Evolutionary conservation across 2,329 filamentous ascomycete species (phyloP).

Genomic region (Calonectria ilicicola): DNA sequence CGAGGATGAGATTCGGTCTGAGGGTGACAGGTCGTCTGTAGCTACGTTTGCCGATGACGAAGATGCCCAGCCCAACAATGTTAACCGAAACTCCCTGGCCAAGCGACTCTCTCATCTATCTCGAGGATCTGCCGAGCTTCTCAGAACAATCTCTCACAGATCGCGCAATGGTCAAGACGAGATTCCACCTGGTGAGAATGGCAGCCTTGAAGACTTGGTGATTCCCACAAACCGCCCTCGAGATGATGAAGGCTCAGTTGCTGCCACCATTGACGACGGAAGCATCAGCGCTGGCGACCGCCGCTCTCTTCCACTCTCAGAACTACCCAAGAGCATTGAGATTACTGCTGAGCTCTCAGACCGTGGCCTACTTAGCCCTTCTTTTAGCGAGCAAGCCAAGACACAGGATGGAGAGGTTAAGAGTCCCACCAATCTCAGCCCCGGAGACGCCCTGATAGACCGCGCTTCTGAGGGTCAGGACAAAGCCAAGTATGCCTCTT

Average conservation of each 20-base stretch:
- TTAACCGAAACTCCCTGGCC: constrained; percentile 54
- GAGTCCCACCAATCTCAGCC: constrained; percentile 16
- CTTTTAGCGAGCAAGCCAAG: constrained; percentile 24
- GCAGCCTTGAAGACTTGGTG: constrained; percentile 62
- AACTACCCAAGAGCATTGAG: constrained; percentile 49
- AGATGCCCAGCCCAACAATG: constrained; percentile 47
- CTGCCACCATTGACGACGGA: constrained; percentile 68
- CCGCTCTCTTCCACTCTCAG: constrained; percentile 40
- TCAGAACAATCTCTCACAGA: constrained; percentile 58
- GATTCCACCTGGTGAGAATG: constrained; percentile 40
- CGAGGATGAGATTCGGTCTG: constrained; percentile 53
- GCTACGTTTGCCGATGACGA: constrained; percentile 77
- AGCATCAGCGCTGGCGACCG: constrained; percentile 57
- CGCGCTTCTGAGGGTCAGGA: constrained; percentile 40
- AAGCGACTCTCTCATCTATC: constrained; percentile 65
- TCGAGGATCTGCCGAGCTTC: constrained; percentile 56
- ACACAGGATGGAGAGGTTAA: constrained; percentile 15
- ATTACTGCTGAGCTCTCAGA: constrained; percentile 54
- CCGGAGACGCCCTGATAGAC: constrained; percentile 15
- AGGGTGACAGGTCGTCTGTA: constrained; percentile 72
- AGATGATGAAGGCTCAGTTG: constrained; percentile 64
- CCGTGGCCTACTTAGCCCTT: constrained; percentile 24
- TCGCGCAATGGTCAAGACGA: constrained; percentile 35
- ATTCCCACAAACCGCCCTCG: constrained; percentile 45
- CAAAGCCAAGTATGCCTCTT: constrained; percentile 55